phyloP scores from a whole-genome alignment of 495 filamentous ascomycete genomes.

The Penicillium ochrochloron region DNA sequence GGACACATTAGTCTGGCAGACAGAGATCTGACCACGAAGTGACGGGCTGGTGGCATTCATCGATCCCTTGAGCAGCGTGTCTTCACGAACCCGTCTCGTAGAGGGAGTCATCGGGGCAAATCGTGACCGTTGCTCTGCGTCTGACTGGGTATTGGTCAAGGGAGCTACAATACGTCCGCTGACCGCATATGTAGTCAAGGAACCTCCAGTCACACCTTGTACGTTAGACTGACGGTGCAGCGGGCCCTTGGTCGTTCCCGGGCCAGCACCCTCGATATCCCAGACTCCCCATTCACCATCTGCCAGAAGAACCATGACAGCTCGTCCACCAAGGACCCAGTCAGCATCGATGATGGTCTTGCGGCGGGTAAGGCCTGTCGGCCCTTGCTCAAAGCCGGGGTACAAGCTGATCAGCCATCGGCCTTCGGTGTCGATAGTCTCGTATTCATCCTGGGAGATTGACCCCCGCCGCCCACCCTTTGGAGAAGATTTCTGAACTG shows the following conservation, averaged over 20 bases:
- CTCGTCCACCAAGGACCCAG: constrained; percentile 81
- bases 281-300: constrained; percentile 96
- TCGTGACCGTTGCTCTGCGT: constrained; percentile 51
- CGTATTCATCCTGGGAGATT: constrained; percentile 35
- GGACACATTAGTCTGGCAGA: constrained; percentile 52
- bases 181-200: constrained; percentile 68
- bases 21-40: constrained; percentile 66
- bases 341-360: constrained; percentile 81
- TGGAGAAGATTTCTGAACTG: constrained; percentile 29
- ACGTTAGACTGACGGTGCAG: constrained; percentile 60
- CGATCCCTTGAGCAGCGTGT: constrained; percentile 56
- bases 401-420: constrained; percentile 73
- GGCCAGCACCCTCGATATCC: constrained; percentile 76
- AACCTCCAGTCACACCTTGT: constrained; percentile 66
- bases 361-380: constrained; percentile 51
- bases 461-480: constrained; percentile 35
- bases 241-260: constrained; percentile 51
- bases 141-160: constrained; percentile 36
- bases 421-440: constrained; percentile 43
- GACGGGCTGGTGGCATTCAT: constrained; percentile 37
- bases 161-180: constrained; percentile 65
- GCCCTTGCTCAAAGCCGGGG: constrained; percentile 59
- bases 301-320: constrained; percentile 73
- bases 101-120: constrained; percentile 87
- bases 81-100: constrained; percentile 66